Conservation (phyloP, 2,329 filamentous ascomycete species). For the Amauroascus verrucosus region DNA sequence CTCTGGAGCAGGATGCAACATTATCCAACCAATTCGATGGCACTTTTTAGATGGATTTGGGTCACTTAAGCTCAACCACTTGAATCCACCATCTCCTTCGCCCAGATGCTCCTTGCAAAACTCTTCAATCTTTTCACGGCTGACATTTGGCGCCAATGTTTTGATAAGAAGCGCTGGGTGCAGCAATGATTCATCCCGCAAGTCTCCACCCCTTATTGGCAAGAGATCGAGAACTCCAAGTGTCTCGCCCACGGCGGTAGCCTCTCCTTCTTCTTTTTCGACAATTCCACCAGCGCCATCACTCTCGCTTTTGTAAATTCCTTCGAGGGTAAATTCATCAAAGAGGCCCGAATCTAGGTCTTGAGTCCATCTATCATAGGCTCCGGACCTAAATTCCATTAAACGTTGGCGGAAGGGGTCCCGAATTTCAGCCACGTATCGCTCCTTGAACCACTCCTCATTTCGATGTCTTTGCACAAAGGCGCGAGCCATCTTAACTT, state of each 20-base stretch:
- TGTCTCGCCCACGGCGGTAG: slow-evolving; percentile 82
- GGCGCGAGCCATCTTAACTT: slow-evolving; percentile 65
- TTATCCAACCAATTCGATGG: slow-evolving; percentile 97
- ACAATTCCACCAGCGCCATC: slow-evolving; percentile 75
- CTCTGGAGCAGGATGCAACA: slow-evolving; percentile 73
- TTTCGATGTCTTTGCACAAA: slow-evolving; percentile 90
- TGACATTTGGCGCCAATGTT: slow-evolving; percentile 93
- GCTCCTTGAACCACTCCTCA: slow-evolving; percentile 96
- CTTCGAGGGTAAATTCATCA: slow-evolving; percentile 89
- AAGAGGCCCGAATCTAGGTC: slow-evolving; percentile 78
- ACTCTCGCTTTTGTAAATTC: slow-evolving; percentile 84
- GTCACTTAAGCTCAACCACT: slow-evolving; percentile 90
- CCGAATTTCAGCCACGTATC: slow-evolving; percentile 75
- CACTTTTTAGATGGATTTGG: slow-evolving; percentile 95
- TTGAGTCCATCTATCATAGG: slow-evolving; percentile 78
- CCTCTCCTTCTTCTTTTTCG: slow-evolving; percentile 93
- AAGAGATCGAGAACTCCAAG: slow-evolving; percentile 85
- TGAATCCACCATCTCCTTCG: slow-evolving; percentile 82
- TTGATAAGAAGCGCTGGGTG: slow-evolving; percentile 95
- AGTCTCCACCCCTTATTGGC: slow-evolving; percentile 69
- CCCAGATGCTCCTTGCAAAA: slow-evolving; percentile 93
- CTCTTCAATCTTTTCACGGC: slow-evolving; percentile 79
- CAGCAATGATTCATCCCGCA: slow-evolving; percentile 76
- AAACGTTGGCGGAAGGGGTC: slow-evolving; percentile 65
- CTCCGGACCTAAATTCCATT: slow-evolving; percentile 65